Evolutionary conservation across 148 eudicot genomes (phyloP), one percentile per base, ranked within the genome.

Genomic region (Polygonum maritimum): DNA sequence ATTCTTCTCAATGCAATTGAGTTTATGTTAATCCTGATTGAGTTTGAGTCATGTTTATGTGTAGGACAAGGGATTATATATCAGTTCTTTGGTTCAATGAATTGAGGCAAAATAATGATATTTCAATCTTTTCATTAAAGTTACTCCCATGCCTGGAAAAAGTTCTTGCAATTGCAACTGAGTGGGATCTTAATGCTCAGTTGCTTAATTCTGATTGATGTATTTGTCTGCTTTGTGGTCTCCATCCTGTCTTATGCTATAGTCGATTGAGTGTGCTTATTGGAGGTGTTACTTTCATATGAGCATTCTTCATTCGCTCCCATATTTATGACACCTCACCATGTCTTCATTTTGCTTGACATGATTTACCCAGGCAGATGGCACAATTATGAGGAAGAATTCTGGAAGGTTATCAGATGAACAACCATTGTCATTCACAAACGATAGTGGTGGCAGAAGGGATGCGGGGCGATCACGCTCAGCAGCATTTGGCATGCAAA

Each of bases 361-460:
- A 33, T 67, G 41, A 21, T 67, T 21, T 36, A 19, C 52, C 75
- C 75, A 70, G 75, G 75, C 75, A 72, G 54, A 72, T 72, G 49
- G 75, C 71, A 67, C 71, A 36, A 14, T 72, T 72, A 72, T 72
- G 54, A 44, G 21, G 54, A 72, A 72, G 15, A 41, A 51, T 44
- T 44, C 54, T 4, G 75, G 75, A 48, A 11, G 75, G 54, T 41
- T 72, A 22, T n/a, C 75, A 72, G 54, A 72, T 72, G 36, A 48
- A 45, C 33, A 48, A 7, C 16, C 75, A 13, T 72, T 19, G 47
- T 26, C 38, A 48, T 12, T 3, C 33, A 72, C 51, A 19, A 72
- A 44, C 2, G 75, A 72, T 44, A 51, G 18, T 72, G 54, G 75
- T 48, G 33, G 75, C 15, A 72, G 36, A 41, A 45, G 38, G 16